These are phyloP conservation scores for Neocallimastix lanati DNA, from an alignment of 192 early-diverging fungal genomes.

Conservation along the genomic window DNA sequence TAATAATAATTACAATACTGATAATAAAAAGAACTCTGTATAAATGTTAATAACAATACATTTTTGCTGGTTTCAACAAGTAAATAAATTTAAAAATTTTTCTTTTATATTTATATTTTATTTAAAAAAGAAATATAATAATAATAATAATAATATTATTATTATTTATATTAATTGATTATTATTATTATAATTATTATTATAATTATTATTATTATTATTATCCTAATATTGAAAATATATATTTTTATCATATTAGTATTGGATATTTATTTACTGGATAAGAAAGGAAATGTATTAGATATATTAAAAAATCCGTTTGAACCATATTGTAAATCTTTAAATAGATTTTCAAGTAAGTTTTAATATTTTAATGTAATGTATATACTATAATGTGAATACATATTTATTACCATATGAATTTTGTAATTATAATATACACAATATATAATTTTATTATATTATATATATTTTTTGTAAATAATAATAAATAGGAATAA, in stretches of 20 bases:
- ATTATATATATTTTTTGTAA: no score
- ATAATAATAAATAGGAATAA: neutral
- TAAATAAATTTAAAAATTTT: neutral
- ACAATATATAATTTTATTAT: no score
- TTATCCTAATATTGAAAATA: no score
- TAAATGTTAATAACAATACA: neutral
- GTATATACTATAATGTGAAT: no score
- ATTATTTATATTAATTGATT: no score
- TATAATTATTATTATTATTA: no score
- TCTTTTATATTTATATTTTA: neutral
- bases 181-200: no score
- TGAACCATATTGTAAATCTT: neutral
- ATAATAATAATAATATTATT: no score
- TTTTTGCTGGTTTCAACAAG: neutral
- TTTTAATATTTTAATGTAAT: neutral
- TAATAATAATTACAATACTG: no score
- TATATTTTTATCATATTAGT: neutral
- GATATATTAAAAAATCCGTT: neutral
- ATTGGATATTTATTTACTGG: neutral
- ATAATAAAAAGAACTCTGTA: neutral
- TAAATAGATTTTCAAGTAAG: neutral
- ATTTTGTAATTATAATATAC: no score
- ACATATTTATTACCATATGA: no score
- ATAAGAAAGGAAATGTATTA: neutral
- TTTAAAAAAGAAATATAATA: no score